Conservation (phyloP, 2,329 filamentous ascomycete genomes). For the Calonectria ilicicola region DNA sequence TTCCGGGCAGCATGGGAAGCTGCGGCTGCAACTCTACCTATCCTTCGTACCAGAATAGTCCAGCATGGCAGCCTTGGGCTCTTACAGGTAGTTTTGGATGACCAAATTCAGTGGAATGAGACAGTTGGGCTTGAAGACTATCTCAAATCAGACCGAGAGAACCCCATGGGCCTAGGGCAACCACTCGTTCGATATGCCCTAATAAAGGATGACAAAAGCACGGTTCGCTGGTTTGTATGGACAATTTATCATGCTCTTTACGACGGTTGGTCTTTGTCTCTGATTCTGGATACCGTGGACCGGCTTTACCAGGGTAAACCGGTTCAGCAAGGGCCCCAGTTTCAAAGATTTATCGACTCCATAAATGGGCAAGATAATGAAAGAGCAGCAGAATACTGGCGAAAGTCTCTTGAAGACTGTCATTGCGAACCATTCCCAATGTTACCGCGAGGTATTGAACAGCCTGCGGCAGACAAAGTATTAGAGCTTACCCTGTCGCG, state of each 20-base stretch:
- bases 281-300: constrained; percentile 28
- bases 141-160: constrained; percentile 1
- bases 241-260: constrained; percentile 45
- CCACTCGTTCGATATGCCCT: constrained; percentile 17
- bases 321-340: background rate
- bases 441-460: background rate
- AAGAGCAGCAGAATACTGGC: constrained; percentile 9
- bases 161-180: constrained; percentile 18
- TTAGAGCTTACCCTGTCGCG: background rate
- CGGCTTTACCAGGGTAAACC: constrained; percentile 9
- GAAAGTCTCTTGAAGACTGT: background rate
- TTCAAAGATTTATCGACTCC: constrained; percentile 18
- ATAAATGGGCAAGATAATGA: background rate
- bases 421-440: constrained; percentile 14
- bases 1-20: constrained; percentile 30
- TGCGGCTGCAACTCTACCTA: background rate
- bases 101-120: constrained; percentile 13
- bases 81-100: constrained; percentile 20
- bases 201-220: background rate
- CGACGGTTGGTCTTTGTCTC: constrained; percentile 43
- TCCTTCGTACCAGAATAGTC: constrained; percentile 27
- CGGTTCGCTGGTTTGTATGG: constrained; percentile 34
- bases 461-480: constrained; percentile 10
- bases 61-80: constrained; percentile 1
- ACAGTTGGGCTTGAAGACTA: background rate